Conservation (phyloP, 768 basidiomycete genomes). For the Termitomyces sp. region DNA sequence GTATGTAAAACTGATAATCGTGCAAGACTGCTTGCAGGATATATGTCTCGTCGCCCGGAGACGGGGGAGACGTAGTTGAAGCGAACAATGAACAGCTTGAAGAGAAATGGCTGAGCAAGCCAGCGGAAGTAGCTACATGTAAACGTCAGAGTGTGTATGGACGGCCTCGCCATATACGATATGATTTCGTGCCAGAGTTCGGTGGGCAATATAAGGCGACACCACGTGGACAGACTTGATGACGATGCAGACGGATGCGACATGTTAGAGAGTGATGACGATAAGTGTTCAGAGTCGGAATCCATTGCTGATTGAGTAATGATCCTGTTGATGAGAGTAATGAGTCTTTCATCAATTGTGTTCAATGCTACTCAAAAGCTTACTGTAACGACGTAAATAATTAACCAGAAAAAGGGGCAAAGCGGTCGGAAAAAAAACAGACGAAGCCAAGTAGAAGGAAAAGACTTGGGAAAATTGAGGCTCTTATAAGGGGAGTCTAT, state of each 20-base stretch:
- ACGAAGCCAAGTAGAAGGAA: background rate
- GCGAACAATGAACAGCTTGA: slow-evolving; percentile 14
- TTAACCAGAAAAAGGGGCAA: background rate
- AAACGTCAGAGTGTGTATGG: slow-evolving; percentile 6
- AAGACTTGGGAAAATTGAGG: background rate
- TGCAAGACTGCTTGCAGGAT: slow-evolving; percentile 1
- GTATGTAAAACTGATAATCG: slow-evolving; percentile 7
- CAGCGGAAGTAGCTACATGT: slow-evolving; percentile 14
- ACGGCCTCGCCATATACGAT: slow-evolving; percentile 2
- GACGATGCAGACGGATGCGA: background rate
- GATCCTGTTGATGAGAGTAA: background rate
- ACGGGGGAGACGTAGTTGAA: background rate
- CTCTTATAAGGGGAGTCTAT: background rate
- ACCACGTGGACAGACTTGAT: background rate
- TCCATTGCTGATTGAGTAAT: background rate
- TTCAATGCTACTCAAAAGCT: background rate
- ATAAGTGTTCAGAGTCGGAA: background rate
- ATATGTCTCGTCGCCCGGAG: slow-evolving; percentile 5
- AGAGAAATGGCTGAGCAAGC: slow-evolving; percentile 15
- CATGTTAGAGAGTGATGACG: no score
- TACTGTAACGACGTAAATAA: background rate
- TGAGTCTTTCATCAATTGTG: background rate
- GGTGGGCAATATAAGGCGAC: slow-evolving; percentile 4
- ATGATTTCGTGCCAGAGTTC: slow-evolving; percentile 16
- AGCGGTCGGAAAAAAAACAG: background rate